Conservation (phyloP, 129 eudicot species). For the Pulicaria dysenterica region DNA sequence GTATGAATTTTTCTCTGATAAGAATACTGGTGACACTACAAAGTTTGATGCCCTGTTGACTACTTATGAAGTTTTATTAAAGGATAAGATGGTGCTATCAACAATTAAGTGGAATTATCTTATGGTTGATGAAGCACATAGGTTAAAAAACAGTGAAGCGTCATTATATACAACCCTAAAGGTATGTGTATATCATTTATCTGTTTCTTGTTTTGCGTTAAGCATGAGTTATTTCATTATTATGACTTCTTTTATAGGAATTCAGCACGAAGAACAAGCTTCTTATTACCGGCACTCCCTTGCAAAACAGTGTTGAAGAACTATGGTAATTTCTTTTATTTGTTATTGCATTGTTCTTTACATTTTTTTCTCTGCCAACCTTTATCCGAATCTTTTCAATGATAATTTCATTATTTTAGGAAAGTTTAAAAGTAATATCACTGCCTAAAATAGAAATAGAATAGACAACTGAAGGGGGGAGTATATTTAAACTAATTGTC, state of each 20-base stretch:
- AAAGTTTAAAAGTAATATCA: not conserved
- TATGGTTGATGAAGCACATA: slow-evolving; percentile 99
- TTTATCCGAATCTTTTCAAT: not conserved
- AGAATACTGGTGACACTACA: slow-evolving; percentile 53
- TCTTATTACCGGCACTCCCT: slow-evolving; percentile 97
- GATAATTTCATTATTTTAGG: not conserved
- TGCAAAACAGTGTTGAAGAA: slow-evolving; percentile 98
- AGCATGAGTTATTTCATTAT: slow-evolving; percentile 2
- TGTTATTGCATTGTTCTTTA: not conserved
- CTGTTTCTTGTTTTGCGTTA: slow-evolving; percentile 13
- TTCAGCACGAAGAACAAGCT: slow-evolving; percentile 99
- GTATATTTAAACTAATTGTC: too few relatives aligned
- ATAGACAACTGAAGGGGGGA: not conserved
- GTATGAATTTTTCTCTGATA: slow-evolving; percentile 87
- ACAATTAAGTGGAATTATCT: slow-evolving; percentile 97
- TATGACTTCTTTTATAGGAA: slow-evolving; percentile 52
- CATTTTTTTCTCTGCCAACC: slow-evolving; percentile 1
- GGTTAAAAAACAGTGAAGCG: slow-evolving; percentile 98
- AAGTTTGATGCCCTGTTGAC: slow-evolving; percentile 92
- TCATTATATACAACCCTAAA: slow-evolving; percentile 78
- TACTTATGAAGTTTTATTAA: slow-evolving; percentile 91
- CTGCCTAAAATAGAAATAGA: slow-evolving; percentile 2
- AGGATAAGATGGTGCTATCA: slow-evolving; percentile 90
- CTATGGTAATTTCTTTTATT: slow-evolving; percentile 65
- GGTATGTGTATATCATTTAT: slow-evolving; percentile 42